These are phyloP conservation scores for Amphirosellinia nigrospora DNA, from an alignment of 495 filamentous ascomycete species.

Conservation along the genomic window DNA sequence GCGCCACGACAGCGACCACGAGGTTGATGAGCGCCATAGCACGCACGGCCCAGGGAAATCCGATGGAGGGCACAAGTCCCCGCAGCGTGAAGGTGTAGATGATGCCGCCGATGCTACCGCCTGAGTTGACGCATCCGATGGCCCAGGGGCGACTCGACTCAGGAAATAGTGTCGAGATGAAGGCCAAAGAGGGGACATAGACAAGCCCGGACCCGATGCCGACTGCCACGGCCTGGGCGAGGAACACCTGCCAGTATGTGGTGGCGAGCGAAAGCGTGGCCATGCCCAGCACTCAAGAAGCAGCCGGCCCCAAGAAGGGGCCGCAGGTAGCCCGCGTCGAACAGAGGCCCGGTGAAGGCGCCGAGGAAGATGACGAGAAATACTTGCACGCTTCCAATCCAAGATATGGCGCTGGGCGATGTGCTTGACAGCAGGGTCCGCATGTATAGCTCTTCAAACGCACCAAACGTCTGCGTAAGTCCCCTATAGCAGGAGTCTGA, in stretches of 20 bases:
- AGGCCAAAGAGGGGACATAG: constrained; percentile 45
- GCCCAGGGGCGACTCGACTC: constrained; percentile 38
- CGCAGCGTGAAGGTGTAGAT: constrained; percentile 44
- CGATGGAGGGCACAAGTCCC: constrained; percentile 37
- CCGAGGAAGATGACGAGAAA: constrained; percentile 46
- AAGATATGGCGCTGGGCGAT: constrained; percentile 44
- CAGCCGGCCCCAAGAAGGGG: constrained; percentile 40
- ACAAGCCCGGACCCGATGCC: constrained; percentile 45
- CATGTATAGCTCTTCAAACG: constrained; percentile 47
- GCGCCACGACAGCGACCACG: background rate
- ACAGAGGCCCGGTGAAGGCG: constrained; percentile 42
- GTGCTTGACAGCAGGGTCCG: constrained; percentile 37
- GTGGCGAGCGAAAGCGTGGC: constrained; percentile 43
- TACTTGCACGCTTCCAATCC: constrained; percentile 48
- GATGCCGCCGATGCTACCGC: constrained; percentile 44
- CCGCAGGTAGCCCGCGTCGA: constrained; percentile 45
- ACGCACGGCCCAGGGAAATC: constrained; percentile 42
- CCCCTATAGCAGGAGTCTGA: constrained; percentile 41
- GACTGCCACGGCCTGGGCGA: constrained; percentile 44
- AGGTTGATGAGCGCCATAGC: constrained; percentile 43
- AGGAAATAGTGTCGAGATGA: constrained; percentile 43
- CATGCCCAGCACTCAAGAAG: constrained; percentile 42
- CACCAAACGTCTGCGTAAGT: constrained; percentile 43
- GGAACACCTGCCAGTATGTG: constrained; percentile 46
- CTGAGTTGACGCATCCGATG: constrained; percentile 41